phyloP scores from a whole-genome alignment of 371 early-diverging fungal species.

The Apophysomyces trapeziformis region DNA sequence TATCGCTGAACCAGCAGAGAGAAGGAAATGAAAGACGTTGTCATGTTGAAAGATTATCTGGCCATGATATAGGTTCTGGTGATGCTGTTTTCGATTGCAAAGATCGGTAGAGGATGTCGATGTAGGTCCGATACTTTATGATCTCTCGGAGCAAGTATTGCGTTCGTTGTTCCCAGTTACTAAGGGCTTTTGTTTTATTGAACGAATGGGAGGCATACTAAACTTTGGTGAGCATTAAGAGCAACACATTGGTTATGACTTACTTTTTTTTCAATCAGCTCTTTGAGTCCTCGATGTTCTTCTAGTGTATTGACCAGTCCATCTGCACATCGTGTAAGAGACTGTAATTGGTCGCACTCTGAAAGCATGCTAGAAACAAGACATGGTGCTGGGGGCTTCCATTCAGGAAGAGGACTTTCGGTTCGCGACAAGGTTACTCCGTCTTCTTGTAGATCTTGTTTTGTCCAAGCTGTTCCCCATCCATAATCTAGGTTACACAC shows the following conservation, averaged over 20 bases:
- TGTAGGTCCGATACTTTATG: slow-evolving; percentile 19
- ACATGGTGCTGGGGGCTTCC: slow-evolving; percentile 36
- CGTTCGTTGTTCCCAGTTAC: slow-evolving; percentile 26
- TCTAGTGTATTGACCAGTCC: slow-evolving; percentile 8
- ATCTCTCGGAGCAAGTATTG: slow-evolving; percentile 23
- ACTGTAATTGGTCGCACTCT: slow-evolving; percentile 16
- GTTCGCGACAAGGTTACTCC: not conserved
- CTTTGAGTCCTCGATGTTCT: slow-evolving; percentile 26
- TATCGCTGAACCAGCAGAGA: slow-evolving; percentile 10
- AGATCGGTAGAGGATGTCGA: slow-evolving; percentile 11
- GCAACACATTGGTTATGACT: not conserved
- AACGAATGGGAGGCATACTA: slow-evolving; percentile 14
- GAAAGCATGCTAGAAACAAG: slow-evolving; percentile 24
- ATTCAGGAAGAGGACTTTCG: slow-evolving; percentile 19
- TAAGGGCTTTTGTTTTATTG: slow-evolving; percentile 14
- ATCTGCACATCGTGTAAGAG: slow-evolving; percentile 18
- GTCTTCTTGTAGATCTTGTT: not conserved
- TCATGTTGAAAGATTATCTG: not conserved
- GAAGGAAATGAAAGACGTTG: not conserved
- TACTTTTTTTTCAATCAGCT: slow-evolving; percentile 18
- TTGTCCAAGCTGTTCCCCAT: slow-evolving; percentile 23
- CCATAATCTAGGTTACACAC: slow-evolving; percentile 45
- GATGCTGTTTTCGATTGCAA: not conserved
- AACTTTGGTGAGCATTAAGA: not conserved
- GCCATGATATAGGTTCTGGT: not conserved